phyloP scores from a whole-genome alignment of 768 basidiomycete genomes.

The Mycena indigotica region DNA sequence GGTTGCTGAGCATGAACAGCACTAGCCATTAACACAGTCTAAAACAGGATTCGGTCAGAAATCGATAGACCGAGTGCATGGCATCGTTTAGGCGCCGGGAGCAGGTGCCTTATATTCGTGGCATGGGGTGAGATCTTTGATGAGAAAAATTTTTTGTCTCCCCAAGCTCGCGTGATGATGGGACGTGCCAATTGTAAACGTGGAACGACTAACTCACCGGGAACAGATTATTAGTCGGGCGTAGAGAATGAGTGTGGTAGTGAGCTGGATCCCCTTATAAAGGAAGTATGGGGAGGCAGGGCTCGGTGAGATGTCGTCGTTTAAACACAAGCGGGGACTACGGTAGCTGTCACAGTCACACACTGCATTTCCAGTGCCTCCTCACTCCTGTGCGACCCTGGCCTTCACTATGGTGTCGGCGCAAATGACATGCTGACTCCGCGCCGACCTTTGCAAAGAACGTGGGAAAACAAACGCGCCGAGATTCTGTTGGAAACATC shows the following conservation, averaged over 20 bases:
- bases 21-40: constrained; percentile 21
- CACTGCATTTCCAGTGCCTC: not conserved
- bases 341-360: not conserved
- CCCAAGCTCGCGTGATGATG: constrained; percentile 10
- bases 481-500: not conserved
- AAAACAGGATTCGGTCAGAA: constrained; percentile 19
- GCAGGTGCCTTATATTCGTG: not conserved
- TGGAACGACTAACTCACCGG: constrained; percentile 9
- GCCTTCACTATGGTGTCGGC: not conserved
- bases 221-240: not conserved
- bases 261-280: not conserved
- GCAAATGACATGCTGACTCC: not conserved
- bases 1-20: constrained; percentile 17
- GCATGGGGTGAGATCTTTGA: not conserved
- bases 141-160: constrained; percentile 13
- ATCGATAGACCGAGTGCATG: constrained; percentile 8
- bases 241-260: not conserved
- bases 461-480: not conserved
- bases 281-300: not conserved
- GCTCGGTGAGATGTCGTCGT: not conserved
- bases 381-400: not conserved
- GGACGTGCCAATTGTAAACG: too few relatives aligned
- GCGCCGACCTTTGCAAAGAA: not conserved
- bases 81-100: constrained; percentile 10
- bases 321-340: not conserved